These are phyloP conservation scores for Kodamaea hsintzibuensis DNA, from an alignment of 805 yeast species.

Conservation along the genomic window DNA sequence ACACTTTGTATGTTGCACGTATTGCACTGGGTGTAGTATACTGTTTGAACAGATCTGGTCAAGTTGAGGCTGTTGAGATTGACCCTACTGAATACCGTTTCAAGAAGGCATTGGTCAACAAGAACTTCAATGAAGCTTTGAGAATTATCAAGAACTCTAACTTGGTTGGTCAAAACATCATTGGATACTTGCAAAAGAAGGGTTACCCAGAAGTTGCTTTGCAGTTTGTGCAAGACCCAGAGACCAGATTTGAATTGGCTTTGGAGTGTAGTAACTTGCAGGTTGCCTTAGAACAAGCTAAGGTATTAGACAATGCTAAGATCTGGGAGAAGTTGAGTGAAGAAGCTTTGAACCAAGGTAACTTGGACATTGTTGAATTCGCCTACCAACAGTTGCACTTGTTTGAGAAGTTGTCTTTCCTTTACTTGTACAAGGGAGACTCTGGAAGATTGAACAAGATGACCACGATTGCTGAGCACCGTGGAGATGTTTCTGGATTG, in stretches of 20 bases:
- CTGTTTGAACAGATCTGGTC: constrained; percentile 83
- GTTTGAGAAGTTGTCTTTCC: constrained; percentile 87
- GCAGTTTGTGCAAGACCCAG: constrained; percentile 95
- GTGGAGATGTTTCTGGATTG: constrained; percentile 77
- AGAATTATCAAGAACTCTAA: constrained; percentile 85
- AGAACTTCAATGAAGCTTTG: constrained; percentile 88
- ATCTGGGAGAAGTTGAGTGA: constrained; percentile 82
- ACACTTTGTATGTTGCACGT: constrained; percentile 78
- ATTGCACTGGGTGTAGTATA: constrained; percentile 71
- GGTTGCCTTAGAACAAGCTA: constrained; percentile 89
- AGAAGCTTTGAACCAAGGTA: constrained; percentile 90
- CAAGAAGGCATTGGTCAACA: constrained; percentile 87
- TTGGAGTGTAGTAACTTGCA: constrained; percentile 87
- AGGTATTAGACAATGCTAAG: constrained; percentile 60
- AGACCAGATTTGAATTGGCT: constrained; percentile 93
- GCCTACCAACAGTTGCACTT: constrained; percentile 84
- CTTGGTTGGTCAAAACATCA: constrained; percentile 95
- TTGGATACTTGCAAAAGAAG: constrained; percentile 88
- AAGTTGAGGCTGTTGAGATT: constrained; percentile 72
- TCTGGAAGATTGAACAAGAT: constrained; percentile 70
- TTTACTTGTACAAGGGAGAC: constrained; percentile 86
- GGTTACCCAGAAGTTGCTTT: constrained; percentile 98
- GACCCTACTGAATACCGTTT: constrained; percentile 98
- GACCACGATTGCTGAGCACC: constrained; percentile 86
- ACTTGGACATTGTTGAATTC: constrained; percentile 78